Base-by-base conservation (phyloP, 139 green algal genomes). In the Chlamydomonas sphaeroides region DNA sequence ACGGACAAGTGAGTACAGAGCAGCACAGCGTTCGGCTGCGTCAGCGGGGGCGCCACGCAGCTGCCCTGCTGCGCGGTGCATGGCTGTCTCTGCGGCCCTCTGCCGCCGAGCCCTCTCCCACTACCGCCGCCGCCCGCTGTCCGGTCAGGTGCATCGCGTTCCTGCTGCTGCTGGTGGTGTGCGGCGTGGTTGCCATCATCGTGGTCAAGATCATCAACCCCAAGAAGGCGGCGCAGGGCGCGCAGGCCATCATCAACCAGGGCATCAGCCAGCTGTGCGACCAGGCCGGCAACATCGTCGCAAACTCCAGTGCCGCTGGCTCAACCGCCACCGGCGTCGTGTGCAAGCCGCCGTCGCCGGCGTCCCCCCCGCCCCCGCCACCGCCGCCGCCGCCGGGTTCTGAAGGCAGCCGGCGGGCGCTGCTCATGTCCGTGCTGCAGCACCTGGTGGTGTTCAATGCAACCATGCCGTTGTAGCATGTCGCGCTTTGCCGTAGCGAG, bases 1-100 rank as follows among this genome's bases (percentile, higher is more conserved):
- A 98, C 95, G n/a, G 95, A 98, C 91, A 98, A 95, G 92, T 96
- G 79, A 67, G 77, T 51, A 66, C 8, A 5, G 30, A 18, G 30
- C 26, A n/a, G 11, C 5, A 28, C 20, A 17, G 56, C 56, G 5
- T 25, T 28, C 5, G 20, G 21, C 5, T n/a, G 15, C 5, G 5
- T 10, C 21, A 5, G 53, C 11, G 53, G 20, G 53, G 26, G 20
- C 20, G 20, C 26, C 5, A 62, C 11, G 53, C 53, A 62, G 20
- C 17, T 62, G 21, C 20, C 23, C n/a, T n/a, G n/a, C n/a, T n/a
- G n/a, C n/a, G n/a, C n/a, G n/a, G n/a, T n/a, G n/a, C n/a, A 5
- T 5, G 18, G 17, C 21, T 63, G 18, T 66, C 59, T 17, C 14
- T 15, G 28, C 30, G 5, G 26, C 30, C 59, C 8, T 17, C 28